phyloP scores from a whole-genome alignment of 345 rosid species.

The Eucalyptus polybractea region DNA sequence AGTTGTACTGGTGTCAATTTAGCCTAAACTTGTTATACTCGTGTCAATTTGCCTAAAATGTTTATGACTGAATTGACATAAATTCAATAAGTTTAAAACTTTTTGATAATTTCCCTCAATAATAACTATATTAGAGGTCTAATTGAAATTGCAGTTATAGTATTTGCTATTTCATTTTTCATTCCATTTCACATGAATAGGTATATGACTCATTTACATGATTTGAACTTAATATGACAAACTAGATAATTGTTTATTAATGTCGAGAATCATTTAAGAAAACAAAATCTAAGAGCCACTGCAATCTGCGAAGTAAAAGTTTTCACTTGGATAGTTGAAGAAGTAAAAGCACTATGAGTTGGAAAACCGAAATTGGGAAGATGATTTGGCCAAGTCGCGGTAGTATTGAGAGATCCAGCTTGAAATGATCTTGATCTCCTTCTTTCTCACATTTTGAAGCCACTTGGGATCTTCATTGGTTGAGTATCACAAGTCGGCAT shows the following conservation, averaged over 20 bases:
- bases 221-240: background rate
- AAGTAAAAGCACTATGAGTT: background rate
- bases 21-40: too few relatives aligned
- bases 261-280: background rate
- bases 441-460: constrained; percentile 28
- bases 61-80: too few relatives aligned
- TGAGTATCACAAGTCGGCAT: constrained; percentile 48
- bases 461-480: constrained; percentile 35
- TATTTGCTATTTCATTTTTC: background rate
- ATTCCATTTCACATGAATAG: background rate
- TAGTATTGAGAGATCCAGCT: constrained; percentile 32
- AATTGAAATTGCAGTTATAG: background rate
- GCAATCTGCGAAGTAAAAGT: background rate
- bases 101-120: too few relatives aligned
- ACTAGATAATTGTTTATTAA: background rate
- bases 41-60: too few relatives aligned
- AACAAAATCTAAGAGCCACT: background rate
- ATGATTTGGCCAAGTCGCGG: constrained; percentile 6
- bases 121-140: background rate
- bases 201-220: background rate
- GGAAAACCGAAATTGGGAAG: background rate
- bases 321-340: background rate
- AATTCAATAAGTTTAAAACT: too few relatives aligned
- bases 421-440: constrained; percentile 19
- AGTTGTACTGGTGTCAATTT: background rate